Evolutionary conservation across 768 basidiomycete species (phyloP).

Genomic region (Austroboletus eburneus): DNA sequence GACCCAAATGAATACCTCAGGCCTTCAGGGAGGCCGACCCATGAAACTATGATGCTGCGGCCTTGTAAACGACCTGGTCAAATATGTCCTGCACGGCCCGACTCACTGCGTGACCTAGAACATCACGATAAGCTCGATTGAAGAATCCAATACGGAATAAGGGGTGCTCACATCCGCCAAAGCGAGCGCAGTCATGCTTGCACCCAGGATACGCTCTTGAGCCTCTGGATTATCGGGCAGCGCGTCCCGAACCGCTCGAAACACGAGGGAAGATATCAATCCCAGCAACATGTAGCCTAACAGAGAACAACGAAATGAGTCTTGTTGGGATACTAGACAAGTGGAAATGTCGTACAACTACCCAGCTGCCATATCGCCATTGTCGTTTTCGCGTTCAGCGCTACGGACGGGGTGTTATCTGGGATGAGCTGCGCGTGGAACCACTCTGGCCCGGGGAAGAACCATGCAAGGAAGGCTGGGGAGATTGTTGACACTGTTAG

Average conservation of each 20-base stretch:
- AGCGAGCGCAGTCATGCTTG: slow-evolving; percentile 57
- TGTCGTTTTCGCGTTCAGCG: slow-evolving; percentile 46
- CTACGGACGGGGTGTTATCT: slow-evolving; percentile 18
- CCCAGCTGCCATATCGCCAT: slow-evolving; percentile 68
- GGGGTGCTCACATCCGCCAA: slow-evolving; percentile 59
- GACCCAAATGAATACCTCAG: slow-evolving; percentile 44
- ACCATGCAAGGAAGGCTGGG: slow-evolving; percentile 49
- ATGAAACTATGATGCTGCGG: slow-evolving; percentile 53
- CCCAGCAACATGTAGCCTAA: slow-evolving; percentile 61
- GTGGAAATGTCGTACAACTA: slow-evolving; percentile 47
- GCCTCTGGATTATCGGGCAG: slow-evolving; percentile 51
- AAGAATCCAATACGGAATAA: neutral
- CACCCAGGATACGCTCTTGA: slow-evolving; percentile 67
- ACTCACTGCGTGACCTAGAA: slow-evolving; percentile 60
- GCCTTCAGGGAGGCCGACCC: slow-evolving; percentile 53
- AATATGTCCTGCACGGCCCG: neutral
- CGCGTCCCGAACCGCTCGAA: slow-evolving; percentile 61
- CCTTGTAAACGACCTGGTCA: slow-evolving; percentile 4
- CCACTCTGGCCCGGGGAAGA: slow-evolving; percentile 59
- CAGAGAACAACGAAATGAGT: too few species aligned
- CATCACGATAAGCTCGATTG: slow-evolving; percentile 3
- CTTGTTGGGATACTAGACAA: too few species aligned
- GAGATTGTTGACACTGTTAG: slow-evolving; percentile 50
- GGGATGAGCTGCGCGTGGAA: slow-evolving; percentile 67
- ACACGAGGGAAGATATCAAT: slow-evolving; percentile 62